A percentile compares a stretch with the other conserved stretches of the same genome.
phyloP scores from a whole-genome alignment of 192 early-diverging fungal genomes.

The Phlyctochytrium bullatum region DNA sequence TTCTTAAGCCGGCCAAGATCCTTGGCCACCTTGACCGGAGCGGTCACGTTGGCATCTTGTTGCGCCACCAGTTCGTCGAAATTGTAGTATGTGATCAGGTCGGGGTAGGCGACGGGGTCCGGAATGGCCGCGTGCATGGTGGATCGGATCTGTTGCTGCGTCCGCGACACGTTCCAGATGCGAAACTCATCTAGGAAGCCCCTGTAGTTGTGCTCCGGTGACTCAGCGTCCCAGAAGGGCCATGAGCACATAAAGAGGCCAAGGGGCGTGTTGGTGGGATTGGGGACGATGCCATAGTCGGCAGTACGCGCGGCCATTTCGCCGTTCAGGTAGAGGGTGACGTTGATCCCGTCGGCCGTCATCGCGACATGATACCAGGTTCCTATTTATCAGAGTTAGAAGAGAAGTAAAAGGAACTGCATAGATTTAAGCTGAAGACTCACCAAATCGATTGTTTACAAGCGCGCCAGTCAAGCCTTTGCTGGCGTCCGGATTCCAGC shows the following conservation, averaged over 20 bases:
- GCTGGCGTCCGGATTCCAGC: constrained; percentile 11
- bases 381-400: no score
- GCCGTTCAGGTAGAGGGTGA: constrained; percentile 9
- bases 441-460: constrained; percentile 3
- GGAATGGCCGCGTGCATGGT: not conserved
- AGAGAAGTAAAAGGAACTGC: no score
- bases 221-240: constrained; percentile 5
- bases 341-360: constrained; percentile 1
- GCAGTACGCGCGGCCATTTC: not conserved
- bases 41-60: not conserved
- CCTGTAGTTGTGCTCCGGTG: constrained; percentile 13
- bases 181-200: constrained; percentile 18
- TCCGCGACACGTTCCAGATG: constrained; percentile 10
- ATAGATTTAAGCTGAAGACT: not conserved
- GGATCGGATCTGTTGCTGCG: constrained; percentile 1
- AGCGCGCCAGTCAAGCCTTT: not conserved
- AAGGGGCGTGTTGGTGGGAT: not conserved
- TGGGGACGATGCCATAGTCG: not conserved
- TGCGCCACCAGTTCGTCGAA: not conserved
- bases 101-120: not conserved
- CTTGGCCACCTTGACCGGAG: not conserved
- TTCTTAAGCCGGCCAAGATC: not conserved
- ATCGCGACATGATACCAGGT: constrained; percentile 18
- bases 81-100: constrained; percentile 12
- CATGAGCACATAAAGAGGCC: constrained; percentile 12